phyloP scores from a whole-genome alignment of 1,139 yeast genomes.

The Yamadazyma triangularis region DNA sequence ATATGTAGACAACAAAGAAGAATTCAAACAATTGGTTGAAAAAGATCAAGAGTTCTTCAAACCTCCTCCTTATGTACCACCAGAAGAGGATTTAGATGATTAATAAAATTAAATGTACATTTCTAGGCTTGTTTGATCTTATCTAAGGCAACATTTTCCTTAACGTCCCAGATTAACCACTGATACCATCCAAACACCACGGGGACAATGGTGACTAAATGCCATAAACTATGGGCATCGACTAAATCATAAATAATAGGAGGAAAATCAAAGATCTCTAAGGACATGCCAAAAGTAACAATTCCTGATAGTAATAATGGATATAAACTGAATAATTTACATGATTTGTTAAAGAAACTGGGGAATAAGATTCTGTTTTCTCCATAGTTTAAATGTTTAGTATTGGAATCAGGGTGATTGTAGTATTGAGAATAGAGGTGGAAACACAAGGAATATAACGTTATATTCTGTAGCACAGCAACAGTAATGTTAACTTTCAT shows the following conservation, averaged over 20 bases:
- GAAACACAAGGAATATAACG: constrained; percentile 29
- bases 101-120: constrained; percentile 31
- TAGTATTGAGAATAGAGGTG: constrained; percentile 31
- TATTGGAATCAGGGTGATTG: constrained; percentile 1
- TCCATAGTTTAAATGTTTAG: constrained; percentile 23
- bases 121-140: constrained; percentile 64
- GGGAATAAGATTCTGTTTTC: constrained; percentile 20
- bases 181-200: constrained; percentile 43
- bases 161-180: constrained; percentile 45
- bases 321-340: constrained; percentile 39
- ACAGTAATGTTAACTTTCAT: constrained; percentile 84
- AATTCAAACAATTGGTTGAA: constrained; percentile 54
- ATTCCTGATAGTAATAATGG: constrained; percentile 43
- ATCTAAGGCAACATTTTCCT: constrained; percentile 26
- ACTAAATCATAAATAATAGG: constrained; percentile 58
- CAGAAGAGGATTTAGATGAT: constrained; percentile 24
- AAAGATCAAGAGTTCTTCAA: constrained; percentile 76
- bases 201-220: constrained; percentile 70
- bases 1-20: constrained; percentile 64
- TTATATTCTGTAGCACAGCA: constrained; percentile 71
- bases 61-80: constrained; percentile 47
- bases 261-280: constrained; percentile 87
- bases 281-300: constrained; percentile 71
- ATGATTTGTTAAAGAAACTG: constrained; percentile 32
- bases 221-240: constrained; percentile 97